Evolutionary conservation across 192 early-diverging fungal species (phyloP).

Genomic region (Mortierella hygrophila): DNA sequence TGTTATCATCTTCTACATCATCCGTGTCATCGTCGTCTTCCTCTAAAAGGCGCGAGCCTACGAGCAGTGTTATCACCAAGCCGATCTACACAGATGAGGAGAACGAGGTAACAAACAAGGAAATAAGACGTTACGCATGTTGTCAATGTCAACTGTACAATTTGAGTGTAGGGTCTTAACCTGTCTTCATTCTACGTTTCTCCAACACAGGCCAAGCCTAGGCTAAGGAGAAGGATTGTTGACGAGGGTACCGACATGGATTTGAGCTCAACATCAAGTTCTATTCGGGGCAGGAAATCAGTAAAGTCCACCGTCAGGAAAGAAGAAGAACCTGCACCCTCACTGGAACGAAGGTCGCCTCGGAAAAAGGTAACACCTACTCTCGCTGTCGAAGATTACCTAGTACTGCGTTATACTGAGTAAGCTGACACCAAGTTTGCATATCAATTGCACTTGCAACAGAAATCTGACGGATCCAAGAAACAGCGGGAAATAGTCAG

Average conservation of each 20-base stretch:
- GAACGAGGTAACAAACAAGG: background rate
- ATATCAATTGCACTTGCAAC: background rate
- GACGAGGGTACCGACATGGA: constrained; percentile 1
- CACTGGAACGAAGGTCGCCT: background rate
- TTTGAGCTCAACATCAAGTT: background rate
- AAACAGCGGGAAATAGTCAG: background rate
- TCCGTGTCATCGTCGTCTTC: background rate
- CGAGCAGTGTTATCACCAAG: background rate
- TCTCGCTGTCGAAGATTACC: background rate
- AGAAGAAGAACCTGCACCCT: background rate
- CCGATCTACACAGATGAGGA: constrained; percentile 1
- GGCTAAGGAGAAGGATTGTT: background rate
- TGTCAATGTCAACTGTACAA: background rate
- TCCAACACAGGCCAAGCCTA: background rate
- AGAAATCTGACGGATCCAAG: background rate
- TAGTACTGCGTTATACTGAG: background rate
- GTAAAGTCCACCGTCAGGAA: background rate
- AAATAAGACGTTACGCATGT: background rate
- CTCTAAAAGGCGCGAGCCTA: background rate
- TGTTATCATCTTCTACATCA: constrained; percentile 11
- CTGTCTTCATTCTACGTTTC: background rate
- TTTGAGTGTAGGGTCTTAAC: background rate
- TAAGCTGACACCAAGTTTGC: background rate
- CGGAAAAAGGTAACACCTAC: background rate
- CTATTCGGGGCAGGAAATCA: background rate